Conservation (phyloP, 2,329 filamentous ascomycete genomes). For the Fusarium beomiforme region DNA sequence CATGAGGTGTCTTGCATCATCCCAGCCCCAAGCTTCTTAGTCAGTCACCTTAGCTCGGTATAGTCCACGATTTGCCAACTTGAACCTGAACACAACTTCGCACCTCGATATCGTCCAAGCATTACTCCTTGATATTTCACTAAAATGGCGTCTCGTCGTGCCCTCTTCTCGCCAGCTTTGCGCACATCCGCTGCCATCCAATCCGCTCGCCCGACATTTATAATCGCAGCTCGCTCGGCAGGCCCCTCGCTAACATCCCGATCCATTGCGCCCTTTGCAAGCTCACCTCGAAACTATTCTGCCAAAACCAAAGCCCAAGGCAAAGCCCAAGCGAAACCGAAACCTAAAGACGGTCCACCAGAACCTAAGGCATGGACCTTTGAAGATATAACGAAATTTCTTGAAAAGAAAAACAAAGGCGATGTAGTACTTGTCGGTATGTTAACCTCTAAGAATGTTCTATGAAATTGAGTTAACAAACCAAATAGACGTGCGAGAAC, state of each 20-base stretch:
- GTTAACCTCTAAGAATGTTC: background rate
- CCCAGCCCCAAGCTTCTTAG: constrained; percentile 20
- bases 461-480: background rate
- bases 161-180: constrained; percentile 27
- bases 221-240: constrained; percentile 6
- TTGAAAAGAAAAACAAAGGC: constrained; percentile 35
- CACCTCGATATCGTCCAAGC: background rate
- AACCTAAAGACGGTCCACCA: background rate
- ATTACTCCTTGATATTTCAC: background rate
- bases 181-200: constrained; percentile 22
- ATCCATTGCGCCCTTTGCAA: constrained; percentile 11
- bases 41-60: constrained; percentile 9
- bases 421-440: constrained; percentile 59
- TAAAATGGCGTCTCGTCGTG: constrained; percentile 35
- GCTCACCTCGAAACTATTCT: constrained; percentile 15
- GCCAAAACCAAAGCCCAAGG: background rate
- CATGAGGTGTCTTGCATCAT: constrained; percentile 22
- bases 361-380: constrained; percentile 59
- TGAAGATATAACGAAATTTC: constrained; percentile 57
- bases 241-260: background rate
- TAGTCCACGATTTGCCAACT: constrained; percentile 3
- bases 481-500: constrained; percentile 76
- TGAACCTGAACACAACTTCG: constrained; percentile 7
- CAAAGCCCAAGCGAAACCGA: background rate
- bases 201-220: constrained; percentile 12